Base-by-base conservation (phyloP, 345 rosid genomes). In the Dovyalis caffra region DNA sequence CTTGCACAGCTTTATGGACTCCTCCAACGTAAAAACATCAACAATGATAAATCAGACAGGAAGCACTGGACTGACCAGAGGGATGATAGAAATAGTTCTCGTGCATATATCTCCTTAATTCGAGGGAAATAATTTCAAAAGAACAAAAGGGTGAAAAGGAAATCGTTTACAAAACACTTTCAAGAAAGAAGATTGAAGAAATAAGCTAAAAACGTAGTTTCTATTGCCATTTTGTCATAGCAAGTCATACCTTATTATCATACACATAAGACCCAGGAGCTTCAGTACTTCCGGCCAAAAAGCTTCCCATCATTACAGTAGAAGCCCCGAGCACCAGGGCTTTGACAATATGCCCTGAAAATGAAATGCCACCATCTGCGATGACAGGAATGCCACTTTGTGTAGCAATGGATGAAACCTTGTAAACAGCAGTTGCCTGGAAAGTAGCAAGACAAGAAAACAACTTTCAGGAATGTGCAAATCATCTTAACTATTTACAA, bases 321-420 rank as follows among this genome's bases (percentile, higher is more conserved):
- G 99, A 95, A 77, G 99, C 99, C 49, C 99, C 99, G 0, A 95
- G 87, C 31, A 79, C 79, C 47, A 95, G 74, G 85, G 97, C 99
- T 72, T 95, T 93, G 14, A 95, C 97, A 80, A 95, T 87, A n/a
- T 93, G 96, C 72, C 99, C 99, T 5, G 98, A 93, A 77, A 89
- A 88, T 78, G 97, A 90, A 74, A 95, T 90, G 69, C 99, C 99
- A 78, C 99, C 99, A 86, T 95, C 99, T 0, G 98, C 99, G 82
- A 95, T 88, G 51, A 91, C 91, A 12, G 99, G 99, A 40, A 93
- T 83, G 71, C 90, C 90, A 67, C 84, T 78, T 73, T 84, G 92
- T 23, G 96, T 81, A 70, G 99, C 94, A 5, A 92, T 49, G 20
- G 91, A 86, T 58, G 98, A 83, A 70, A 92, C 99, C 85, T 95